Base-by-base conservation (phyloP, 768 basidiomycete species). In the Termitomyces sp. region DNA sequence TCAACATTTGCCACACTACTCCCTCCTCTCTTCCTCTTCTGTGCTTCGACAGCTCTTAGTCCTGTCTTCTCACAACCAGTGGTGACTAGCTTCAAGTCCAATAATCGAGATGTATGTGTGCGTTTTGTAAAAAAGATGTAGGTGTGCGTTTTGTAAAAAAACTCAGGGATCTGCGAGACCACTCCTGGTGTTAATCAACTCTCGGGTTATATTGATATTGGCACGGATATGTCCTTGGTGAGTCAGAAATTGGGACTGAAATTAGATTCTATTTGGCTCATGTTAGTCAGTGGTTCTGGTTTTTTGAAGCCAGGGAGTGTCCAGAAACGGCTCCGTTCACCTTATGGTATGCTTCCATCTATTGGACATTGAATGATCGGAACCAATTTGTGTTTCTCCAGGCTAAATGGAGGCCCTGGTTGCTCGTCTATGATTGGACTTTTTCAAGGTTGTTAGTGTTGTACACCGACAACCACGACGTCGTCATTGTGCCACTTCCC, bases 131-230 rank as follows among this genome's bases (percentile, higher is more conserved):
- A 75, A n/a, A n/a, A n/a, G n/a, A n/a, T n/a, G n/a, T n/a, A n/a
- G n/a, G n/a, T n/a, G n/a, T n/a, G n/a, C n/a, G n/a, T n/a, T n/a
- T n/a, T n/a, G n/a, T n/a, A n/a, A n/a, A n/a, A n/a, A 7, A 76
- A 86, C 62, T 86, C 85, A 2, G 84, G 83, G 0, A 74, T 86
- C 5, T 86, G 85, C 60, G 85, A 87, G 66, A 86, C 84, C 12
- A 86, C 85, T 0, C 79, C 83, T 1, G 79, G 79, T 0, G 84
- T 87, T 1, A 68, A 70, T 18, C 84, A 86, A 62, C 74, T 83
- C 46, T 86, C 83, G 0, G 86, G 86, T 2, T 88, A 87, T 64
- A 72, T 84, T 13, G 80, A 85, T 41, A 69, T 87, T 29, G 82
- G 78, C 10, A 72, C 63, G 15, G 80, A 83, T 54, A 84, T 81